phyloP scores from a whole-genome alignment of 2,329 filamentous ascomycete species.

The Didymella pomorum region DNA sequence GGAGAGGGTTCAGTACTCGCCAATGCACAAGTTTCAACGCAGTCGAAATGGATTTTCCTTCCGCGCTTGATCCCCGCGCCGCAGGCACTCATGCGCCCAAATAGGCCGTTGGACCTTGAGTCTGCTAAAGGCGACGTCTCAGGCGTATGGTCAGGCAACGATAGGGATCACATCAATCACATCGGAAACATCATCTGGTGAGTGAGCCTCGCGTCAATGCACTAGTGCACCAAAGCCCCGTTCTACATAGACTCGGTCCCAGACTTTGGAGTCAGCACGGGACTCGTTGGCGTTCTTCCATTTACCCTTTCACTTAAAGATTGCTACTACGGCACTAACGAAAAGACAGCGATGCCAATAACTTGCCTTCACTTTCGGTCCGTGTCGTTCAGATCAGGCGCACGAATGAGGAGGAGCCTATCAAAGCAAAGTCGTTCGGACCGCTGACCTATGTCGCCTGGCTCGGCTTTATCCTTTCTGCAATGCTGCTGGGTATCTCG shows the following conservation, averaged over 20 bases:
- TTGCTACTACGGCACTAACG: too few species aligned
- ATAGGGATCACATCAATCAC: conserved; percentile 57
- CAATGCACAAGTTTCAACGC: conserved; percentile 60
- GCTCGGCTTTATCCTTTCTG: conserved; percentile 55
- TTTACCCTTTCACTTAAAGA: too few species aligned
- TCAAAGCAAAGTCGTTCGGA: conserved; percentile 56
- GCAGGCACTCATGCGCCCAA: conserved; percentile 58
- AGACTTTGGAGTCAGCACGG: too few species aligned
- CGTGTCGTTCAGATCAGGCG: conserved; percentile 50
- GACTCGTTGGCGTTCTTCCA: too few species aligned
- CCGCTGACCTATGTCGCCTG: conserved; percentile 57
- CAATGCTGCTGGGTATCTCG: conserved; percentile 55
- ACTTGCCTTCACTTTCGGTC: conserved; percentile 51
- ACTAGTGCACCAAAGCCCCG: too few species aligned
- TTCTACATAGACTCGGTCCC: neutral
- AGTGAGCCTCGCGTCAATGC: neutral
- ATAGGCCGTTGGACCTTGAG: conserved; percentile 54
- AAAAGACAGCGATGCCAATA: conserved; percentile 43
- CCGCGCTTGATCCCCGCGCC: conserved; percentile 61
- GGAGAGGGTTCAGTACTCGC: conserved; percentile 61
- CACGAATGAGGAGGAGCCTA: conserved; percentile 23
- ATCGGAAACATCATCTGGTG: conserved; percentile 59
- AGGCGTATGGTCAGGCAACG: conserved; percentile 58
- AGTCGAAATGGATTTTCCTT: conserved; percentile 59
- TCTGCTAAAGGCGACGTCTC: conserved; percentile 53